Base-by-base conservation (phyloP, 2,329 filamentous ascomycete species). In the Fusarium keratoplasticum region DNA sequence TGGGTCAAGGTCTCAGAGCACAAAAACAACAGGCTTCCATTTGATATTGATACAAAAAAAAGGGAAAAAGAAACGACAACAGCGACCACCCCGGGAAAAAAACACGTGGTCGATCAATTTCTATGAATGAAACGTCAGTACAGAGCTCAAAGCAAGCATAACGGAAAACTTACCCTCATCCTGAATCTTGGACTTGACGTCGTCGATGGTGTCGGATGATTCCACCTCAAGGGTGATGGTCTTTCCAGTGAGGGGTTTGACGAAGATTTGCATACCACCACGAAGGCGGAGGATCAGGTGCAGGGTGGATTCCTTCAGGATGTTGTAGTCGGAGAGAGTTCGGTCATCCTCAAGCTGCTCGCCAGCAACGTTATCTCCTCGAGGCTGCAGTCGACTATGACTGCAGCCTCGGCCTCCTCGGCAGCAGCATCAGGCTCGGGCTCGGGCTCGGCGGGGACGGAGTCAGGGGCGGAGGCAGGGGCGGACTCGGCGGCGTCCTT, bases 161-260 rank as follows among this genome's bases (percentile, higher is more conserved):
- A 38, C 36, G 8, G n/a, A 38, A 16, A 38, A n/a, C 36, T 38
- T n/a, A 38, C 96, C 96, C 90, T 98, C 98, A 92, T 98, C 96
- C 95, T 92, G 89, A 81, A 91, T 91, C 92, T 99, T 98, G 90
- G 94, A 95, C 93, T 98, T 98, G 89, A 99, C 96, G 93, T 98
- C 98, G 92, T 98, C 96, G 88, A 98, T 98, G 84, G 96, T 98
- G 89, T 99, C 96, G 84, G 93, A 96, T 83, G 95, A 98, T 93
- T 98, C 96, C 89, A 98, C 96, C 95, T 99, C 96, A 83, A 98
- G 95, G 93, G 96, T 98, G 93, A 98, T 98, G 86, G 96, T 98
- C 94, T 98, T 98, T 85, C 96, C 96, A 94, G 96, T 98, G 83
- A 98, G 91, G 90, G 91, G 93, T 87, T 93, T 92, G 83, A 93